Evolutionary conservation across 306 rosid species (phyloP), one percentile per base, ranked within the genome.

Genomic region (Cucurbita ficifolia): DNA sequence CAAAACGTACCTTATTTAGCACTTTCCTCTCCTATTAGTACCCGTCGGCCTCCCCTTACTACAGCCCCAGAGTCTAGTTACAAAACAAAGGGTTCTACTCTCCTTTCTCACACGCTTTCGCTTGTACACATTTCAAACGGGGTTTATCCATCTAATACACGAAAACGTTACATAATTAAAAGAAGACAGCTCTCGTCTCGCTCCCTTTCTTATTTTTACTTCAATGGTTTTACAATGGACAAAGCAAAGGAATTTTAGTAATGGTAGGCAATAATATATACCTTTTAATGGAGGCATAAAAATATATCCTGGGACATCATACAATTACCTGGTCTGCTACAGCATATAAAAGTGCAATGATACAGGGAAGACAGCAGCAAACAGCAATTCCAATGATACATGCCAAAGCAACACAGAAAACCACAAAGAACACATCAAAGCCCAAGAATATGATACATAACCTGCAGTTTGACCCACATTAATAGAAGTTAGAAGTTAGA

Each of bases 381-480:
- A 93, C 97, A 53, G 98, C 98, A 5, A 93, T 87, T 21, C 98
- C 98, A 73, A 93, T 88, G 46, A 93, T 74, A 74, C 97, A 93
- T 22, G 98, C 98, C 86, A 93, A 85, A 50, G 96, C 98, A 83
- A 93, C 97, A 84, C 97, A 90, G 89, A 90, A 93, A 75, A 93
- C 88, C 52, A 93, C 98, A 87, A 93, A 93, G 89, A 93, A 90
- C 81, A 93, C 98, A 77, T 93, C 98, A 79, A 90, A 93, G 75
- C 97, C 98, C 79, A 93, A 88, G 86, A 93, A 93, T 61, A 89
- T 77, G 86, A 93, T 89, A 79, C 98, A 90, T 64, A 93, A 81
- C 98, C 98, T 93, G 94, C 89, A 87, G 92, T 71, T 76, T 54
- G 35, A 29, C 59, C 53, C 59, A 72, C 79, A 92, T 90, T 77